Base-by-base conservation (phyloP, 164 flowering plant species). In the Tetracentron sinense region DNA sequence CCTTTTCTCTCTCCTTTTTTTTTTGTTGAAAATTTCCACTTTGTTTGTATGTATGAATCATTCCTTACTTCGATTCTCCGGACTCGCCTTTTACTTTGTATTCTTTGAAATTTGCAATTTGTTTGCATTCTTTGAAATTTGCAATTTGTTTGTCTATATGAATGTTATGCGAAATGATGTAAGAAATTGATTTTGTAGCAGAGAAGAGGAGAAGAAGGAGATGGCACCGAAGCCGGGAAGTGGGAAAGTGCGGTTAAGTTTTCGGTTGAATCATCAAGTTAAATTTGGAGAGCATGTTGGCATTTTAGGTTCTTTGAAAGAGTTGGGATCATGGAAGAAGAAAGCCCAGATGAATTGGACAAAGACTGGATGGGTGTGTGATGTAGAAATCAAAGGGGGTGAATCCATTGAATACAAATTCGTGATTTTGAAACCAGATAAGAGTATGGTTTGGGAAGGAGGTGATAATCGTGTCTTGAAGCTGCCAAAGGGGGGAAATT, bases 291-390 rank as follows among this genome's bases (percentile, higher is more conserved):
- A 90, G 72, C 72, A 68, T 51, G 83, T 90, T 21, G 88, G 49
- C 16, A 62, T 93, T 25, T 62, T 87, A 50, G 98, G 98, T 28
- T 88, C 97, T 0, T 48, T 69, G 0, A 79, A 83, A 64, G 97
- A 88, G 71, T 60, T 93, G 42, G 98, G 98, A 11, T 81, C 84
- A 3, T 93, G 98, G 98, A 87, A 84, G 82, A 82, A 87, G 74
- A 64, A 78, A 23, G 77, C 80, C 35, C 56, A 73, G 14, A 63
- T 93, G 90, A 58, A 73, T 38, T 93, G 97, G 97, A 85, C 88
- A 0, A 83, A 84, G 66, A 65, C 63, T 58, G 98, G 98, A 55
- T 90, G 97, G 98, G 80, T 84, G 4, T 71, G 81, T 55, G 78
- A 80, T 3, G 54, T 90, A 68, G 84, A 88, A 62, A 20, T 82